phyloP scores from a whole-genome alignment of 495 filamentous ascomycete genomes.

The Xylaria cubensis region DNA sequence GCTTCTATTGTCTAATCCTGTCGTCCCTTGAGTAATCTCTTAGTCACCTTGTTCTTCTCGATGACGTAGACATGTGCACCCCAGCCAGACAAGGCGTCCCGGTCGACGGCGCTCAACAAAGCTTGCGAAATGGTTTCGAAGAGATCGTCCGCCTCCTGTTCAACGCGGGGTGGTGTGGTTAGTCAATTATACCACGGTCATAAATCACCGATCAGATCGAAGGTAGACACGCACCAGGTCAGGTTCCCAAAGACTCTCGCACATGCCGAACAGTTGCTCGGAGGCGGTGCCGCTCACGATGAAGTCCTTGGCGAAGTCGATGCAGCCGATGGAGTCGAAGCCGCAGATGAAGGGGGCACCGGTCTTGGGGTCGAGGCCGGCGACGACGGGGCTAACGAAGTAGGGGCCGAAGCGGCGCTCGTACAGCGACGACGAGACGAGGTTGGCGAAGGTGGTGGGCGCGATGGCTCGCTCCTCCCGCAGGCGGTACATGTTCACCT shows the following conservation, averaged over 20 bases:
- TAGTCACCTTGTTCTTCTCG: conserved; percentile 99
- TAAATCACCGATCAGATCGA: not conserved
- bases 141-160: conserved; percentile 84
- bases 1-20: conserved; percentile 53
- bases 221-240: conserved; percentile 70
- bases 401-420: conserved; percentile 95
- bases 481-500: conserved; percentile 99
- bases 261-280: conserved; percentile 98
- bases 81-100: conserved; percentile 97
- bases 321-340: conserved; percentile 99
- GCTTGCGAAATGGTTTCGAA: conserved; percentile 99
- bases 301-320: conserved; percentile 99
- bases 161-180: conserved; percentile 33
- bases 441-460: conserved; percentile 92
- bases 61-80: conserved; percentile 98
- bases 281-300: conserved; percentile 96
- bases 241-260: conserved; percentile 97
- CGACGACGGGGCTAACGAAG: conserved; percentile 93
- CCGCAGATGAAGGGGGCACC: conserved; percentile 97
- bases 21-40: conserved; percentile 92
- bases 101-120: conserved; percentile 93
- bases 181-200: conserved; percentile 18
- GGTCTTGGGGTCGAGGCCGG: conserved; percentile 89
- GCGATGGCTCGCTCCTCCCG: conserved; percentile 96
- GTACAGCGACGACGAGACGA: conserved; percentile 88